Evolutionary conservation across 139 green algal species (phyloP), one percentile per base, ranked within the genome.

Genomic region (Klebsormidium nitens): DNA sequence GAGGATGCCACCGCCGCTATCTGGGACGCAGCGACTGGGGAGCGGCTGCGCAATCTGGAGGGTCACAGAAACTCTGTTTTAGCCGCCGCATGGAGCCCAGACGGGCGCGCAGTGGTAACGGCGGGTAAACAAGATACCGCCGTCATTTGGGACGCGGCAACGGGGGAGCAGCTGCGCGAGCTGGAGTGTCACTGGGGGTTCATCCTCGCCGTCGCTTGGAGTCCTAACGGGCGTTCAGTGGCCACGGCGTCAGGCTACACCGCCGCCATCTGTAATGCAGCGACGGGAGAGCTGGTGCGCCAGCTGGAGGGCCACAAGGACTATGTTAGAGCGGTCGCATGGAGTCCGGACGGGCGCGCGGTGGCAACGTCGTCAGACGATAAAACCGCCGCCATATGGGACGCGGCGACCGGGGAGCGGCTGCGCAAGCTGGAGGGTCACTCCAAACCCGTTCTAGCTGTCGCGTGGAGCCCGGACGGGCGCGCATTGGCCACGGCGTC

Each of bases 1-100:
- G 95, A 97, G 70, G 93, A 98, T 87, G 85, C 58, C 60, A 98
- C 92, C 1, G 72, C 96, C 35, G 96, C 96, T 84, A 81, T 95
- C 28, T 97, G 91, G 91, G 85, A 93, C 19, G 40, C 89, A 23
- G 70, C 81, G 34, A 91, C 78, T 11, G 81, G 80, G 52, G 96
- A 96, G 83, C 68, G 95, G 64, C 82, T 88, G 70, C 75, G 88
- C 52, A 91, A 98, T 61, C 83, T 98, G 63, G 91, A 91, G 2
- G 93, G 93, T 0, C 93, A 98, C 75, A 84, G 87, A 2, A 89
- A 96, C 68, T 87, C 19, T 6, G 52, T 61, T 6, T 78, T 71
- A 56, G 37, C 69, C 1, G 42, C 69, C n/a, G 75, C 74, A 50
- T 82, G 75, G 44, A 52, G 44, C 44, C 44, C 44, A 17, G 44